phyloP scores from a whole-genome alignment of 228 moss, liverwort and hornwort species.

The Sphagnum magellanicum region DNA sequence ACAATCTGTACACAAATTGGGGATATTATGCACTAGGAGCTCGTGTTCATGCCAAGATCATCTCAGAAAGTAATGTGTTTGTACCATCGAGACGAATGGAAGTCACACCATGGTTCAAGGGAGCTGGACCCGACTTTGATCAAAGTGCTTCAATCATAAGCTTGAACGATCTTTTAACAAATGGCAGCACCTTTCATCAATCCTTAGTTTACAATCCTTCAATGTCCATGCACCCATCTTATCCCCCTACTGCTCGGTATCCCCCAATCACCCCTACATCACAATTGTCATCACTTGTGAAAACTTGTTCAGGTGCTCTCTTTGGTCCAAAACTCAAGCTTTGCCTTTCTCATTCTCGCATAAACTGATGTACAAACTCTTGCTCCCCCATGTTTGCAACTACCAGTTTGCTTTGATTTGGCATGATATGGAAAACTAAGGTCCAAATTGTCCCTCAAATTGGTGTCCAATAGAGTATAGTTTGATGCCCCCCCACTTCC shows the following conservation, averaged over 20 bases:
- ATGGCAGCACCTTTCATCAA: conserved; percentile 78
- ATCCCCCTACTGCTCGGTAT: conserved; percentile 7
- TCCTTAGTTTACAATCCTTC: conserved; percentile 2
- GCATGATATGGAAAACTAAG: too few relatives aligned
- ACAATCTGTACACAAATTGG: conserved; percentile 90
- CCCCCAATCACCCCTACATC: conserved; percentile 14
- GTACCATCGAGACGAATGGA: conserved; percentile 38
- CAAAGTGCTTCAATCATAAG: conserved; percentile 63
- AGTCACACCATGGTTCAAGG: conserved; percentile 83
- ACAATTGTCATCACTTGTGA: conserved; percentile 18
- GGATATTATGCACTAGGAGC: conserved; percentile 94
- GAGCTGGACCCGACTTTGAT: conserved; percentile 56
- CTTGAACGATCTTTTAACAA: conserved; percentile 43
- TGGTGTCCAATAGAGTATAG: too few relatives aligned
- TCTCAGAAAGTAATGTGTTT: conserved; percentile 74
- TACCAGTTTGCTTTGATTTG: too few relatives aligned
- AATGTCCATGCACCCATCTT: not conserved
- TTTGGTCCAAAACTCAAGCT: conserved; percentile 31
- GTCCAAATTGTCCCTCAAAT: too few relatives aligned
- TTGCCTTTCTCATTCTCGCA: conserved; percentile 6
- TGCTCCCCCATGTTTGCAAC: too few relatives aligned
- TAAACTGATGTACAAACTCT: too few relatives aligned
- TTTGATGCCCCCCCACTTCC: too few relatives aligned
- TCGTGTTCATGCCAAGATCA: conserved; percentile 54
- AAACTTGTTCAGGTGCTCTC: conserved; percentile 28